phyloP scores from a whole-genome alignment of 495 filamentous ascomycete genomes.

The Bombardia bombarda region DNA sequence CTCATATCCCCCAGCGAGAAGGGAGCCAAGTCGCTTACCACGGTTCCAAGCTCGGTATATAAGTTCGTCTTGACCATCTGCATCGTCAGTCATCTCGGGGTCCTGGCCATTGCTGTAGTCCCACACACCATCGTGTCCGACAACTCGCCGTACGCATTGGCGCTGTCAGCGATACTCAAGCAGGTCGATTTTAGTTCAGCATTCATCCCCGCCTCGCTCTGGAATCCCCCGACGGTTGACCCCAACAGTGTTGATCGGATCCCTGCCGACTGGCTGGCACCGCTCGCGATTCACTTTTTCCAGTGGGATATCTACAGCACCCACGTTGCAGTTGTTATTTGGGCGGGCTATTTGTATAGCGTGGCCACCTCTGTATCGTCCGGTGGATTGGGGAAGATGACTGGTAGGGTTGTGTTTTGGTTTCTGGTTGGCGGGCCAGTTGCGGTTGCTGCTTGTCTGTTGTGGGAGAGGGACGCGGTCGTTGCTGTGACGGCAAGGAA shows the following conservation, averaged over 20 bases:
- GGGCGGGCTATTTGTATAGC: slow-evolving; percentile 44
- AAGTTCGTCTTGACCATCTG: slow-evolving; percentile 43
- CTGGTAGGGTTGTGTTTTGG: slow-evolving; percentile 34
- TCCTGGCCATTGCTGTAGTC: slow-evolving; percentile 35
- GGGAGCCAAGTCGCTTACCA: slow-evolving; percentile 11
- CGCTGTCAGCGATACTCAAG: background rate
- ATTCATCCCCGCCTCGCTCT: slow-evolving; percentile 19
- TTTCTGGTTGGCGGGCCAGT: slow-evolving; percentile 39
- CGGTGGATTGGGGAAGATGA: slow-evolving; percentile 24
- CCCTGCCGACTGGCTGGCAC: slow-evolving; percentile 22
- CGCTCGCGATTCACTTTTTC: slow-evolving; percentile 45
- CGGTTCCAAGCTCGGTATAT: slow-evolving; percentile 34
- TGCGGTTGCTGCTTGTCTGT: slow-evolving; percentile 41
- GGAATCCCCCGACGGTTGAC: slow-evolving; percentile 14
- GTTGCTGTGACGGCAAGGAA: too few relatives aligned
- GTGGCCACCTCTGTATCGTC: slow-evolving; percentile 20
- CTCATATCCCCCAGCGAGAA: background rate
- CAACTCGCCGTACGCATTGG: slow-evolving; percentile 14
- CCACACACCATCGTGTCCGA: slow-evolving; percentile 35
- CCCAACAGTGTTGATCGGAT: slow-evolving; percentile 16
- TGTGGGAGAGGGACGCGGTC: slow-evolving; percentile 49
- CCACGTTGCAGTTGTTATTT: slow-evolving; percentile 41
- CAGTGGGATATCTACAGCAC: slow-evolving; percentile 54
- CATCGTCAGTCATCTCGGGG: slow-evolving; percentile 34
- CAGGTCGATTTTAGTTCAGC: slow-evolving; percentile 26